These are phyloP conservation scores for Macrocybe gigantea DNA, from an alignment of 768 basidiomycete species.

Conservation along the genomic window DNA sequence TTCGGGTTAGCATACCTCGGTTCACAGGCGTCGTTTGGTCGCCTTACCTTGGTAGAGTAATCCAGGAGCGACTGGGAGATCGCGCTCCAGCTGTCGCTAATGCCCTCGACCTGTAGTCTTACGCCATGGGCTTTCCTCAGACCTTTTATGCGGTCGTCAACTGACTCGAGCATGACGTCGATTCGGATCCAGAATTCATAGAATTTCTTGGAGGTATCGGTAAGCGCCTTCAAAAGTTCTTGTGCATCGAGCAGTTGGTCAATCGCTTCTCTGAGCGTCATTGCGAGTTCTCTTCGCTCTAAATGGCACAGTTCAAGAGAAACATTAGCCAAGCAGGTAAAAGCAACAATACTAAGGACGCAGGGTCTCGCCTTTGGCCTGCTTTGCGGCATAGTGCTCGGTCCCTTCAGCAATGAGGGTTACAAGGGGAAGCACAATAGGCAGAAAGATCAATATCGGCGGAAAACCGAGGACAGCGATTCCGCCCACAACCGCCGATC, in stretches of 20 bases:
- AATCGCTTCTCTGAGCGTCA: constrained; percentile 4
- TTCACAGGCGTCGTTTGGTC: constrained; percentile 1
- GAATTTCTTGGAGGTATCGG: constrained; percentile 5
- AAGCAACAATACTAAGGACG: background rate
- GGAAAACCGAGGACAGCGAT: constrained; percentile 9
- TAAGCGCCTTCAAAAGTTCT: constrained; percentile 5
- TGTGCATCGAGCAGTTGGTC: constrained; percentile 2
- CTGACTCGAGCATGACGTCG: constrained; percentile 5
- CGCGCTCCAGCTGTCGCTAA: constrained; percentile 1
- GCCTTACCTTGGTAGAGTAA: constrained; percentile 2
- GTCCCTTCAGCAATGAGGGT: constrained; percentile 10
- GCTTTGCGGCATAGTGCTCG: constrained; percentile 7
- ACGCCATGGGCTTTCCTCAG: constrained; percentile 4
- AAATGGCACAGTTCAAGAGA: background rate
- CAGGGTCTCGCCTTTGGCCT: constrained; percentile 7
- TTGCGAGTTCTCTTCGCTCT: constrained; percentile 10
- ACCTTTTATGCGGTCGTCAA: constrained; percentile 5
- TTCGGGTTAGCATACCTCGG: constrained; percentile 1
- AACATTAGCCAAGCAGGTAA: background rate
- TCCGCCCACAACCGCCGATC: constrained; percentile 10
- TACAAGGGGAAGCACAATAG: constrained; percentile 10
- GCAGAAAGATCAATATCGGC: constrained; percentile 12
- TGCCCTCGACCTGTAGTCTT: background rate
- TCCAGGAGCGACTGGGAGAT: background rate
- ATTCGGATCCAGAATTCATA: constrained; percentile 7